Evolutionary conservation across 2,329 filamentous ascomycete genomes (phyloP).

Genomic region (Helotiales sp.): DNA sequence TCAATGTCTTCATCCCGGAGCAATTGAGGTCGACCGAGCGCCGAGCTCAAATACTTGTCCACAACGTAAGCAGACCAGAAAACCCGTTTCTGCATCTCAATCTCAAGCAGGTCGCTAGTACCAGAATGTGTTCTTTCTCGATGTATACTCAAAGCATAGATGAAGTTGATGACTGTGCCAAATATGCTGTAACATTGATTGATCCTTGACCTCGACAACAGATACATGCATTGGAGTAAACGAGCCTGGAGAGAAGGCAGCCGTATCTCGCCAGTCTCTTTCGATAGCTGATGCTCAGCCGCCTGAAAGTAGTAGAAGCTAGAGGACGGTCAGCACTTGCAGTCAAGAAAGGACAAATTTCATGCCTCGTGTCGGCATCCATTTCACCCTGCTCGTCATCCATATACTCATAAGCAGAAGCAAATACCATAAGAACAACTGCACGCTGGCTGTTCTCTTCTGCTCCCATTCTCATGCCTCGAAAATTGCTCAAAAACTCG

Average conservation of each 20-base stretch:
- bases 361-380: slow-evolving; percentile 12
- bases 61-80: slow-evolving; percentile 65
- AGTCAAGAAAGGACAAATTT: not conserved
- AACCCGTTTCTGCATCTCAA: slow-evolving; percentile 54
- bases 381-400: not conserved
- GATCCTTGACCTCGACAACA: slow-evolving; percentile 57
- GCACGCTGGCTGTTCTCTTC: slow-evolving; percentile 44
- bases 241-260: slow-evolving; percentile 58
- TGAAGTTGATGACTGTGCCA: slow-evolving; percentile 54
- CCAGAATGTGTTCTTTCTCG: slow-evolving; percentile 35
- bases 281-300: slow-evolving; percentile 42
- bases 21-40: slow-evolving; percentile 59
- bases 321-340: not conserved
- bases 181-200: slow-evolving; percentile 63
- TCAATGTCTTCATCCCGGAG: slow-evolving; percentile 65
- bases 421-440: slow-evolving; percentile 49
- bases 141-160: slow-evolving; percentile 46
- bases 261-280: slow-evolving; percentile 52
- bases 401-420: slow-evolving; percentile 40
- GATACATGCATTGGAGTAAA: slow-evolving; percentile 57
- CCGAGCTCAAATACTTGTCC: slow-evolving; percentile 62
- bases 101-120: slow-evolving; percentile 35
- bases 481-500: slow-evolving; percentile 39
- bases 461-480: slow-evolving; percentile 33
- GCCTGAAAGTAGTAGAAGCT: slow-evolving; percentile 40